Conservation (phyloP, 192 early-diverging fungal genomes). For the Diversispora epigaea region DNA sequence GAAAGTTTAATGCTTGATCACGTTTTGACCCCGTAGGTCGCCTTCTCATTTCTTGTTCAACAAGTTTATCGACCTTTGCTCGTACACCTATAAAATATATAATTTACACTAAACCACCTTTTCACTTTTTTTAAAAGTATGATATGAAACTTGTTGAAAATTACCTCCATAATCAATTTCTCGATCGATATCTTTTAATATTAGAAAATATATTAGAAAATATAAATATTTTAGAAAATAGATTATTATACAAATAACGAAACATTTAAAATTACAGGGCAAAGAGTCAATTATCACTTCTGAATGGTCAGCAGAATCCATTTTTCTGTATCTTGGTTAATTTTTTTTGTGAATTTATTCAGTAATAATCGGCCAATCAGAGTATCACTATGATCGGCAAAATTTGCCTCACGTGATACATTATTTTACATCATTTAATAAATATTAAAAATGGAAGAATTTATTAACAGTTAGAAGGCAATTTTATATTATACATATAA, state of each 20-base stretch:
- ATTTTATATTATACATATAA: no score
- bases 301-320: neutral
- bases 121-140: neutral
- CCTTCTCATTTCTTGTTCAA: constrained; percentile 56
- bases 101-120: neutral
- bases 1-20: constrained; percentile 41
- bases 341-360: no score
- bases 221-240: neutral
- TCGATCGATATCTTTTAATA: constrained; percentile 14
- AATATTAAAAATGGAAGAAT: no score
- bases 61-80: constrained; percentile 50
- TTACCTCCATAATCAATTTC: constrained; percentile 32
- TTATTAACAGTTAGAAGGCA: no score
- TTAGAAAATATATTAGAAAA: neutral
- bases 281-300: constrained; percentile 25
- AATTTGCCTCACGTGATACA: no score
- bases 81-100: constrained; percentile 43
- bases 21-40: constrained; percentile 36
- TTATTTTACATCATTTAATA: no score
- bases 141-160: neutral
- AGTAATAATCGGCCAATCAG: no score
- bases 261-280: constrained; percentile 7
- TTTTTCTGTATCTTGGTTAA: no score
- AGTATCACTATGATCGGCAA: no score
- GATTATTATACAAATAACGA: neutral